These are phyloP conservation scores for Coniochaeta sp. DNA, from an alignment of 2,329 filamentous ascomycete species.

Conservation along the genomic window DNA sequence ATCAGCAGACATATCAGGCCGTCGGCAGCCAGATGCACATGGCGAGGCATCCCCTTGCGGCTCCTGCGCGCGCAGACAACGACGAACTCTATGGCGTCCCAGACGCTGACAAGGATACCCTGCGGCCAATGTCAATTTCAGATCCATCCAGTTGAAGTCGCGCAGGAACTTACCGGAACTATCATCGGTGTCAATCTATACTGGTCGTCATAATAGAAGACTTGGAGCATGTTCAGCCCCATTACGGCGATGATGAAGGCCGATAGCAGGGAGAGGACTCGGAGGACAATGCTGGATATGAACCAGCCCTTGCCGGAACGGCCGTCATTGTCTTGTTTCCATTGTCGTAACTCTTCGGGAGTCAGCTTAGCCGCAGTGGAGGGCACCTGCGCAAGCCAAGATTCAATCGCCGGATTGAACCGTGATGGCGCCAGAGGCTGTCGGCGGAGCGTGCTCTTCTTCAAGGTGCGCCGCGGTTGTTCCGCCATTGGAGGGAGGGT, in stretches of 20 bases:
- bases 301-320: background rate
- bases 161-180: background rate
- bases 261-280: slow-evolving; percentile 1
- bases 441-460: background rate
- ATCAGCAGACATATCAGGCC: background rate
- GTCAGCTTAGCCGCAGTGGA: background rate
- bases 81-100: background rate
- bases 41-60: background rate
- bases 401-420: slow-evolving; percentile 2
- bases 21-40: background rate
- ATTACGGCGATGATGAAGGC: background rate
- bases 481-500: background rate
- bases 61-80: background rate
- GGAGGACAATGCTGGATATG: slow-evolving; percentile 1
- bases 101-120: background rate
- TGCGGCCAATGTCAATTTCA: background rate
- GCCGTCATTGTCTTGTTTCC: background rate
- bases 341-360: slow-evolving; percentile 4
- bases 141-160: background rate
- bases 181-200: background rate
- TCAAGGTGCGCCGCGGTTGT: background rate
- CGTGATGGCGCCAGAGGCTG: background rate
- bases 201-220: background rate
- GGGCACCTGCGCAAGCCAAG: slow-evolving; percentile 2
- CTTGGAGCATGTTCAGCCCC: slow-evolving; percentile 3